Conservation (phyloP, 768 basidiomycete genomes). For the Mycena epipterygia region DNA sequence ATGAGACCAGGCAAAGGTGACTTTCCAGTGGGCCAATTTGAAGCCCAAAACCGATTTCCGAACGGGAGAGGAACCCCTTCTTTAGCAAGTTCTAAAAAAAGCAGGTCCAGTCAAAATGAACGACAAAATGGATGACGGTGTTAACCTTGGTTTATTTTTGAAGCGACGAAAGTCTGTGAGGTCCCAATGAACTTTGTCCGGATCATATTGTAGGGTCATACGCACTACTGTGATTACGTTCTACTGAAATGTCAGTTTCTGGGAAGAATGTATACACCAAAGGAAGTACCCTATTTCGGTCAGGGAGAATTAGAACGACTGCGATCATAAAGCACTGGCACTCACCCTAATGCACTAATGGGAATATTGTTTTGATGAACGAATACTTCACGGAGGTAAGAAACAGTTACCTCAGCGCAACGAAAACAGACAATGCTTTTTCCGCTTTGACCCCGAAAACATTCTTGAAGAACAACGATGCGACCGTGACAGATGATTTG, state of each 20-base stretch:
- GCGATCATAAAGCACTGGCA: background rate
- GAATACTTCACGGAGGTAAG: background rate
- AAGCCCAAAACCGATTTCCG: slow-evolving; percentile 71
- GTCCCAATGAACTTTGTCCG: background rate
- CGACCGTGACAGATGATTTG: slow-evolving; percentile 67
- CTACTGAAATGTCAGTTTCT: background rate
- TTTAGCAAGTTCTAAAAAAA: slow-evolving; percentile 65
- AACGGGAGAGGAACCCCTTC: slow-evolving; percentile 74
- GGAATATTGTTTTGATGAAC: background rate
- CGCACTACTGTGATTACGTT: slow-evolving; percentile 46
- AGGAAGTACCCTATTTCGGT: background rate
- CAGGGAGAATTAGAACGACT: background rate
- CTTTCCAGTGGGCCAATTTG: slow-evolving; percentile 72
- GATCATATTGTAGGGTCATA: background rate
- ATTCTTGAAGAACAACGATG: slow-evolving; percentile 69
- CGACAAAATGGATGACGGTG: background rate
- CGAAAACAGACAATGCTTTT: slow-evolving; percentile 68
- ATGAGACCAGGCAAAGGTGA: slow-evolving; percentile 70
- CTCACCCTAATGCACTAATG: slow-evolving; percentile 36
- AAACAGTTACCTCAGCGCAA: slow-evolving; percentile 63
- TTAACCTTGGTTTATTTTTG: slow-evolving; percentile 66
- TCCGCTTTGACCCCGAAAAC: slow-evolving; percentile 69
- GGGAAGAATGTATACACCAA: too few relatives aligned
- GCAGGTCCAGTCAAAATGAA: too few relatives aligned
- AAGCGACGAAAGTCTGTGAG: slow-evolving; percentile 62